Evolutionary conservation across 108 stramenopile species (phyloP).

Genomic region (Skeletonema marinoi): DNA sequence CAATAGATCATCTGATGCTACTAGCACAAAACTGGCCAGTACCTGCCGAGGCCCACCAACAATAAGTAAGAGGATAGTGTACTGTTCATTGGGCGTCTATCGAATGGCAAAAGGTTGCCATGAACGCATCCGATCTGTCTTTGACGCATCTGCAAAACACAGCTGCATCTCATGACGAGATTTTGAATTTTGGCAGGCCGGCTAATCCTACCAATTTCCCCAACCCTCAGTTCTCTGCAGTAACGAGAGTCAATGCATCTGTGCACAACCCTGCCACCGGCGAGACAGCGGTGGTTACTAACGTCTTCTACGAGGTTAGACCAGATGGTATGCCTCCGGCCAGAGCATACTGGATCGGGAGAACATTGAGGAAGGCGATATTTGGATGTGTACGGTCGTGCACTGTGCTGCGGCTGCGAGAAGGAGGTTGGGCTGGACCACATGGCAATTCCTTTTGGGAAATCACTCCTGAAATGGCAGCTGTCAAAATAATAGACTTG

Average conservation of each 20-base stretch:
- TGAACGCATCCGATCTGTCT: not conserved
- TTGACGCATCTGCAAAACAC: conserved; percentile 4
- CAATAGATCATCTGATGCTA: too few species aligned
- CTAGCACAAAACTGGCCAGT: too few species aligned
- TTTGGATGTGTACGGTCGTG: conserved; percentile 82
- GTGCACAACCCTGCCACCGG: conserved; percentile 66
- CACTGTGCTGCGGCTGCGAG: conserved; percentile 62
- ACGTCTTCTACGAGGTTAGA: conserved; percentile 70
- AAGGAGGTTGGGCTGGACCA: conserved; percentile 50
- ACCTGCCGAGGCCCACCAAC: too few species aligned
- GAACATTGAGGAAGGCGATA: conserved; percentile 79
- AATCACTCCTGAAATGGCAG: conserved; percentile 67
- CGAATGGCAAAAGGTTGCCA: not conserved
- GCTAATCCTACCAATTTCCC: conserved; percentile 19
- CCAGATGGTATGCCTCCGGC: conserved; percentile 59
- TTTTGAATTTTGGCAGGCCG: conserved; percentile 2
- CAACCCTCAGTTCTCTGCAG: conserved; percentile 1
- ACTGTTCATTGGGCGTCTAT: too few species aligned
- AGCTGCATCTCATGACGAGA: conserved; percentile 11
- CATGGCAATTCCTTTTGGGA: conserved; percentile 55
- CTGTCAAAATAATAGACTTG: conserved; percentile 82
- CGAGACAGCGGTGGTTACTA: conserved; percentile 58
- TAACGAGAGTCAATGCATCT: conserved; percentile 57
- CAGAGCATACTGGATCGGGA: conserved; percentile 77
- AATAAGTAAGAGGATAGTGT: too few species aligned